Conservation (phyloP, 768 basidiomycete species). For the Chalciporus pseudorubinellus region DNA sequence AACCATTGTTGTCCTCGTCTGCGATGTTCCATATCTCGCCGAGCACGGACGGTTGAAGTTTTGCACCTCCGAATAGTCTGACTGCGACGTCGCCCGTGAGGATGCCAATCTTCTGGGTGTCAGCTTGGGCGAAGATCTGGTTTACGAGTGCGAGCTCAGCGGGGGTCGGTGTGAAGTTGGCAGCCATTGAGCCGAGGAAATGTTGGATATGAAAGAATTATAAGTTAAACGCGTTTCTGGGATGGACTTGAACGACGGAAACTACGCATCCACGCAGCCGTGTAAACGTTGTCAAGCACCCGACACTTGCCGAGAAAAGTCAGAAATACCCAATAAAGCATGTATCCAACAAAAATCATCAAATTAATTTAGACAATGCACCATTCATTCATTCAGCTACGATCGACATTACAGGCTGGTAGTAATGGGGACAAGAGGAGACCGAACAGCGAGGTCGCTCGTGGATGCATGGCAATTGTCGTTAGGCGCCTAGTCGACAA, state of each 20-base stretch:
- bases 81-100: constrained; percentile 91
- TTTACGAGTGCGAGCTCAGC: constrained; percentile 59
- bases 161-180: constrained; percentile 44
- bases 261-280: not conserved
- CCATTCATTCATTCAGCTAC: no score
- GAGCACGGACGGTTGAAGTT: constrained; percentile 71
- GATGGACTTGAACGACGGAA: not conserved
- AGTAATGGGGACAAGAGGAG: no score
- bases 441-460: no score
- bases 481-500: no score
- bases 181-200: constrained; percentile 34
- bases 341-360: not conserved
- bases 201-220: constrained; percentile 11
- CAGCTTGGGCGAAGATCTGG: constrained; percentile 70
- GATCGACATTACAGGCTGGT: no score
- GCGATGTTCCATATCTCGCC: constrained; percentile 94
- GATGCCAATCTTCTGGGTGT: constrained; percentile 77
- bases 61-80: constrained; percentile 79
- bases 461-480: no score
- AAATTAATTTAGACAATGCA: not conserved
- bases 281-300: not conserved
- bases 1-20: constrained; percentile 93
- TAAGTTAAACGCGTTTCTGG: constrained; percentile 14
- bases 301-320: not conserved
- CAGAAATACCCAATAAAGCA: not conserved